These are phyloP conservation scores for Hemerocallis citrina DNA, from an alignment of 106 monocot genomes.

Conservation along the genomic window DNA sequence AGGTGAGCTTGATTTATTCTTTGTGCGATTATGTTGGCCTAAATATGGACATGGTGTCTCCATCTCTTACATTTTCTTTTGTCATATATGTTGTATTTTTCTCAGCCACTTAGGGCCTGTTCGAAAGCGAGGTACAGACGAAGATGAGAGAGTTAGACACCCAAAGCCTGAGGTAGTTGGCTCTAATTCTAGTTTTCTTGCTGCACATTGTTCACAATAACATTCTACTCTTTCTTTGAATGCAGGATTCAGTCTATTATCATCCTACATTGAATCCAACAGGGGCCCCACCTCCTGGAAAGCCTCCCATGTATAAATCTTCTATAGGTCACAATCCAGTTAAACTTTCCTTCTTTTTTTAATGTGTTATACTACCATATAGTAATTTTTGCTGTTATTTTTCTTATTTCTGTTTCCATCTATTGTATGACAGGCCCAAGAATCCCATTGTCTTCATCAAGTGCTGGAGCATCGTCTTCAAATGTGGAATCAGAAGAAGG, in stretches of 20 bases:
- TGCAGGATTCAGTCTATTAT: conserved; percentile 97
- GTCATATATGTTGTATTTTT: not conserved
- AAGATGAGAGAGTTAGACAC: conserved; percentile 67
- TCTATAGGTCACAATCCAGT: conserved; percentile 60
- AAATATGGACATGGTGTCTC: not conserved
- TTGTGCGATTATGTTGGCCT: too few relatives aligned
- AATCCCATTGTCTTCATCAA: conserved; percentile 45
- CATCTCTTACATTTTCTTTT: not conserved
- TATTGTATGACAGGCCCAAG: conserved; percentile 46
- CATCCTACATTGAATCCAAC: conserved; percentile 97
- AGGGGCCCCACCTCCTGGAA: conserved; percentile 98
- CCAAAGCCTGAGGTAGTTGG: conserved; percentile 79
- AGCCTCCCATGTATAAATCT: conserved; percentile 98
- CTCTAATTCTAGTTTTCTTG: not conserved
- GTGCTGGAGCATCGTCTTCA: conserved; percentile 51
- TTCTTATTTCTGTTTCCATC: conserved; percentile 6
- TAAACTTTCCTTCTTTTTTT: not conserved
- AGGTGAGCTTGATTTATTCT: conserved; percentile 42
- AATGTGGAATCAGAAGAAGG: conserved; percentile 50
- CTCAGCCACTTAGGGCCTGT: conserved; percentile 83
- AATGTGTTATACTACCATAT: not conserved
- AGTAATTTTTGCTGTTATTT: not conserved
- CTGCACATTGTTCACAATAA: not conserved
- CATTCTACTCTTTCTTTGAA: not conserved
- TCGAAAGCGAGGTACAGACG: conserved; percentile 59